Base-by-base conservation (phyloP, 73 alveolate genomes). In the Halteria grandinella region DNA sequence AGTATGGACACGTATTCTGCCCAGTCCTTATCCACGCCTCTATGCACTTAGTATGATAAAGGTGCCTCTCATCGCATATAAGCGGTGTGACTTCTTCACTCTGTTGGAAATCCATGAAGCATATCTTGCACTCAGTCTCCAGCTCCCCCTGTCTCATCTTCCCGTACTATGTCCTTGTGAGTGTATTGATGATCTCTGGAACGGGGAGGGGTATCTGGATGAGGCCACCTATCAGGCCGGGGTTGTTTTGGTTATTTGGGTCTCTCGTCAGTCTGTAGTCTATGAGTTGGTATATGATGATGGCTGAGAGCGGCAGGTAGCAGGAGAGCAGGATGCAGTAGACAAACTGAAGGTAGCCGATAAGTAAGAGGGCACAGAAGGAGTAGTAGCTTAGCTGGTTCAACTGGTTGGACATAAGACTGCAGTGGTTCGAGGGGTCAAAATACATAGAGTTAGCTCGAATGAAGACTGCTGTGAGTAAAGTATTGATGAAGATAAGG, bases 21-120 rank as follows among this genome's bases (percentile, higher is more conserved):
- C 60, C 71, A 45, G 31, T 69, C 58, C 52, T 66, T 32, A 93
- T 60, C 99, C 99, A 95, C 18, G 85, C 55, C 72, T 85, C 93
- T 66, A 95, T 73, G 48, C 99, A 95, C 37, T 60, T 50, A 45
- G 96, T 41, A 77, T 95, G 99, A 58, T 87, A 95, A 29, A 50
- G 75, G 84, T 95, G 99, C 29, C 90, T 69, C 11, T 58, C 79
- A 58, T 85, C 85, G 52, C 99, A 95, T 29, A 82, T 78, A 41
- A 95, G 81, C 23, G 75, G 69, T 10, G 90, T 85, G 50, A 93
- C 81, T 15, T 86, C 90, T 12, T 93, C 95, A 17, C 86, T 90
- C 55, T 72, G 60, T 39, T 69, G 78, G 69, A 84, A 93, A 15
- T 87, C 86, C 1, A 34, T 74, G 79, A 89, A 71, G 58, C 99